These are phyloP conservation scores for Blepharisma japonicum DNA, from an alignment of 73 alveolate genomes.

Conservation along the genomic window DNA sequence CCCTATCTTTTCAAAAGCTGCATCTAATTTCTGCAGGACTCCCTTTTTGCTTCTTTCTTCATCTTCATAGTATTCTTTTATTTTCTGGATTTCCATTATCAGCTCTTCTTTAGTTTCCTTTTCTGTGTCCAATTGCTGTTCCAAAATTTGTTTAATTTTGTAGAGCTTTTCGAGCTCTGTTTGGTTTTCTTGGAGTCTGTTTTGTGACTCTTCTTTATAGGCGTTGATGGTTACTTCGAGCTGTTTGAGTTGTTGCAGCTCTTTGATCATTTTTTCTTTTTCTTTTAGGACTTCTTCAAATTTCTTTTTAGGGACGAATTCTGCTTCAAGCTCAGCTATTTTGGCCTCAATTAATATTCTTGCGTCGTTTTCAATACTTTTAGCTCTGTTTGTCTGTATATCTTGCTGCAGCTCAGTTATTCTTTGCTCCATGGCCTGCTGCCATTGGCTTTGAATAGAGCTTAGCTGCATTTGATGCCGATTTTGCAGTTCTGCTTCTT, in stretches of 20 bases:
- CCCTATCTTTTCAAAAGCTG: neutral
- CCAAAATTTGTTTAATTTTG: neutral
- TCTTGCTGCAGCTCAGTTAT: slow-evolving; percentile 1
- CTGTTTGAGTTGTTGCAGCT: no score
- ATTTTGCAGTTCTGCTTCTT: slow-evolving; percentile 22
- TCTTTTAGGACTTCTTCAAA: slow-evolving; percentile 20
- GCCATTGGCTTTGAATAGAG: slow-evolving; percentile 19
- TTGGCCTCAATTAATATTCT: neutral
- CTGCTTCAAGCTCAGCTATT: neutral
- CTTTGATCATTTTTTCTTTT: neutral
- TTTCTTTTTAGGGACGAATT: neutral
- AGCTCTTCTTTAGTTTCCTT: neutral
- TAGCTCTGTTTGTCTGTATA: neutral
- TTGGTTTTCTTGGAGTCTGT: no score
- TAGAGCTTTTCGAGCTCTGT: neutral
- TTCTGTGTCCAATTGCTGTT: neutral
- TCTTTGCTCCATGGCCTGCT: slow-evolving; percentile 2
- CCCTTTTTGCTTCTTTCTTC: no score
- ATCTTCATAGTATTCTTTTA: no score
- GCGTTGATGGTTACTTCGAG: no score
- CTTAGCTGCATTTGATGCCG: slow-evolving; percentile 25
- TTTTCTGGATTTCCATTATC: no score
- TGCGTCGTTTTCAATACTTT: neutral
- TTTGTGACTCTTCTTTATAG: no score
- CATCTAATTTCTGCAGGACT: neutral